phyloP scores from a whole-genome alignment of 345 rosid species.

The Acer yangbiense region DNA sequence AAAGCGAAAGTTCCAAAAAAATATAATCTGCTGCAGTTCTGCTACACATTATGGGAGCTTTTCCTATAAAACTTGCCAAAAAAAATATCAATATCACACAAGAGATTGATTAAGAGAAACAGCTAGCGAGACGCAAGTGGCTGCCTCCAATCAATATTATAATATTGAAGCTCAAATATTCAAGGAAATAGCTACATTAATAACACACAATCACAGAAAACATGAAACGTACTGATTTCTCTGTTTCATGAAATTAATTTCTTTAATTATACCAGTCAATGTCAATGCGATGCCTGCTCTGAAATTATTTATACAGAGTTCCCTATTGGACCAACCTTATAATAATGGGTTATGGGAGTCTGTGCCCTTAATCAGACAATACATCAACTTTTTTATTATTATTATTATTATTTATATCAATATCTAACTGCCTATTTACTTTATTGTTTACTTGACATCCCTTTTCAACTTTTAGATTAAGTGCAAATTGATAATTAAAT shows the following conservation, averaged over 20 bases:
- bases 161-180: background rate
- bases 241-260: background rate
- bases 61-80: background rate
- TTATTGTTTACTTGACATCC: no score
- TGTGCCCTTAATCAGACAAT: no score
- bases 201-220: background rate
- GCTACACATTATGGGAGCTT: slow-evolving; percentile 4
- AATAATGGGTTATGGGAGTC: background rate
- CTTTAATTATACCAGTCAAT: no score
- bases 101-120: background rate
- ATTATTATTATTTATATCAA: no score
- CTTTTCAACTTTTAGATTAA: no score
- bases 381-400: no score
- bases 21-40: background rate
- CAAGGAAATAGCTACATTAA: background rate
- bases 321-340: background rate
- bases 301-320: background rate
- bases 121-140: background rate
- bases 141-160: background rate
- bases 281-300: no score
- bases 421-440: no score
- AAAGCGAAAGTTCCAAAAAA: background rate
- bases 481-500: no score
- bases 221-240: background rate
- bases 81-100: background rate